Evolutionary conservation across 2,329 filamentous ascomycete genomes (phyloP).

Genomic region (Alternaria consortialis): DNA sequence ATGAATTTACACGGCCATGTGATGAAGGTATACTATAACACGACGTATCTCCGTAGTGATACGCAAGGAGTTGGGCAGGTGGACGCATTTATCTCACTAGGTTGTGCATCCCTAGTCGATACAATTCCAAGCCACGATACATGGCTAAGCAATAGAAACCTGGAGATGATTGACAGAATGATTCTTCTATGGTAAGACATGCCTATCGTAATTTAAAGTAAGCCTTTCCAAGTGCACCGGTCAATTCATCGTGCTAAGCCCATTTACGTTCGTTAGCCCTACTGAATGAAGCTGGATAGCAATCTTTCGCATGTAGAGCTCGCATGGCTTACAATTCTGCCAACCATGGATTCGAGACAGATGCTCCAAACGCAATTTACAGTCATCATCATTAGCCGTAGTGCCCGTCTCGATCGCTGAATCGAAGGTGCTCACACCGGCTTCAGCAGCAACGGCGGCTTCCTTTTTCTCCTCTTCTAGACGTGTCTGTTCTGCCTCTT

Average conservation of each 20-base stretch:
- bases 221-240: neutral
- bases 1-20: neutral
- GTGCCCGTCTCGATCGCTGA: neutral
- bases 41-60: neutral
- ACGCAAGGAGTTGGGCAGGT: no score
- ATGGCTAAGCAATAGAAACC: neutral
- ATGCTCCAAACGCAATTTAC: constrained; percentile 6
- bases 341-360: neutral
- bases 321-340: constrained; percentile 6
- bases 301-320: constrained; percentile 4
- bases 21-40: constrained; percentile 3
- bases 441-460: neutral
- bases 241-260: neutral
- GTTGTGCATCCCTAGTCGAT: neutral
- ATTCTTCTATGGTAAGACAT: neutral
- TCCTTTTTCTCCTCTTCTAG: neutral
- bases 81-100: neutral
- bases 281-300: neutral
- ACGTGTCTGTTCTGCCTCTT: neutral
- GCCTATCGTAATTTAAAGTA: neutral
- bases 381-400: neutral
- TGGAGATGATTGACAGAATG: neutral
- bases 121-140: neutral
- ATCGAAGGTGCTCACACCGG: neutral
- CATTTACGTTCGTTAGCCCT: neutral